Base-by-base conservation (phyloP, 164 flowering plant genomes). In the Kingdonia uniflora region DNA sequence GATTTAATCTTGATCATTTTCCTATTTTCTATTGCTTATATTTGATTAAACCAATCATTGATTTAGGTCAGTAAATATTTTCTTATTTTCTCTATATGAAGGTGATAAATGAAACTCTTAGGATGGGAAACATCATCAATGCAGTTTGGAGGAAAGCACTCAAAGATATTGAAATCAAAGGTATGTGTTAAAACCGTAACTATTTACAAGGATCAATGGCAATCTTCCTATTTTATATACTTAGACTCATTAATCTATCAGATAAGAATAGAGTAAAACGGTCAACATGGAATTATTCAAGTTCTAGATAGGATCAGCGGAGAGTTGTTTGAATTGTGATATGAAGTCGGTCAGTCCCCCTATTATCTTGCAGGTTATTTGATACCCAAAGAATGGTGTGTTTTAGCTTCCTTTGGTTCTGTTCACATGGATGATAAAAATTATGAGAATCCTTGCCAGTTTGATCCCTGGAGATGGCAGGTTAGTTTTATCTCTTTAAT, bases 391-490 rank as follows among this genome's bases (percentile, higher is more conserved):
- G 97, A 91, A 40, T 94, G 97, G 95, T 71, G 95, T 55, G 84
- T 89, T 1, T 49, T 89, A 74, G 76, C 96, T 38, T 86, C 97
- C n/a, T 76, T 94, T 16, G 71, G 54, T 53, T 77, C 94, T 8
- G 74, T 88, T 68, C 96, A 92, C 72, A 73, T 88, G 90, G 83
- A 81, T 52, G 82, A 80, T 61, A 76, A 73, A 29, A 82, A 64
- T 42, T 89, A 86, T 52, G 80, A 81, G 39, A 76, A 82, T 59
- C 96, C 99, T 11, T 74, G 76, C 56, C 55, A 73, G 21, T 94
- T 94, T 71, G 70, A 94, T 73, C 99, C 99, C 17, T 84, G 95
- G 95, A 81, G 99, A 79, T 94, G 99, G 97, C 84, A 86, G 79
- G 97, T 86, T 23, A 44, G 51, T 21, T 11, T 5, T 44, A n/a